phyloP scores from a whole-genome alignment of 108 stramenopile species.

The Pseudonitzschia delicatissima region DNA sequence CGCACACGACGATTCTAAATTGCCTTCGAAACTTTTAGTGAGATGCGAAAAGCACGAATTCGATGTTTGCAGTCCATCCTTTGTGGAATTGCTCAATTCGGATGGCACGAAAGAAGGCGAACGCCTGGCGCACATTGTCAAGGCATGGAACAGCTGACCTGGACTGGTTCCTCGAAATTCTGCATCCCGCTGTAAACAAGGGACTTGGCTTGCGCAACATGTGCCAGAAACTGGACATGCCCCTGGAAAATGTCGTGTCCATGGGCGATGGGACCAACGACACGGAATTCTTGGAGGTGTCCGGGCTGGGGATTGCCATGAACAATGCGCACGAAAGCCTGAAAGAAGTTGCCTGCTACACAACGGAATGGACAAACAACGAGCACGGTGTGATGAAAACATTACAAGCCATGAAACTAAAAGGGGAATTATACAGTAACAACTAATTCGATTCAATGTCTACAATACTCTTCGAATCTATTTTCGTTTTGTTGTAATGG shows the following conservation, averaged over 20 bases:
- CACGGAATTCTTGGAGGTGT: constrained; percentile 57
- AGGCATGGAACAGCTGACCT: neutral
- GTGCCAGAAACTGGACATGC: constrained; percentile 43
- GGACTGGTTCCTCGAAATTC: constrained; percentile 54
- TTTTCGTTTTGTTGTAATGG: too few species aligned
- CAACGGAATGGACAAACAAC: constrained; percentile 56
- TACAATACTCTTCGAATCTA: too few species aligned
- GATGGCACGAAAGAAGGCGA: neutral
- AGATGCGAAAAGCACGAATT: constrained; percentile 15
- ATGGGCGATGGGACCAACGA: constrained; percentile 86
- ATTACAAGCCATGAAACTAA: constrained; percentile 16
- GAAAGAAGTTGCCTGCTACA: constrained; percentile 53
- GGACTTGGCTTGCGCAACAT: constrained; percentile 49
- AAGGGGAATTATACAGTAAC: constrained; percentile 7
- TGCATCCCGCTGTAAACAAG: constrained; percentile 48
- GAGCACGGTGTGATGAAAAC: constrained; percentile 66
- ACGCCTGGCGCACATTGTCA: neutral
- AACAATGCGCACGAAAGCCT: constrained; percentile 55
- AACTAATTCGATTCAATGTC: too few species aligned
- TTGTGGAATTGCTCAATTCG: neutral
- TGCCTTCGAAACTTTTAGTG: constrained; percentile 55
- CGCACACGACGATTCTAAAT: neutral
- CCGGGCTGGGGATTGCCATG: constrained; percentile 71
- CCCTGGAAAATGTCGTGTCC: constrained; percentile 47
- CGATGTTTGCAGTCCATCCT: neutral